These are phyloP conservation scores for Acer campestre DNA, from an alignment of 345 rosid genomes.

Conservation along the genomic window DNA sequence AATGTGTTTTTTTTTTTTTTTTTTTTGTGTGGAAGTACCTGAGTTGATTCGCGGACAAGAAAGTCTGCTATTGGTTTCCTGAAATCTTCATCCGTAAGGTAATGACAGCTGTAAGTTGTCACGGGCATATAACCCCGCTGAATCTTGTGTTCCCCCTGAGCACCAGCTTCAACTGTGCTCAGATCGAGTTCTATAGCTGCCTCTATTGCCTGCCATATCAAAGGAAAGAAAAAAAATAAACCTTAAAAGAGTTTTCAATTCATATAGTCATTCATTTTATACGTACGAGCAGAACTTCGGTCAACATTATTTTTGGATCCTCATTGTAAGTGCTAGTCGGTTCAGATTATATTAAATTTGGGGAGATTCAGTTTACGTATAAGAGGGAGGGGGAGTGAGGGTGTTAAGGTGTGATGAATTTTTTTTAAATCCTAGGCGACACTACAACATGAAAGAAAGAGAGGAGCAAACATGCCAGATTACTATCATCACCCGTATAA, in stretches of 20 bases:
- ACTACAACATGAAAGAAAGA: neutral
- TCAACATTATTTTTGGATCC: neutral
- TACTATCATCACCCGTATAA: neutral
- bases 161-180: conserved; percentile 91
- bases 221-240: neutral
- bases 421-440: no score
- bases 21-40: conserved; percentile 45
- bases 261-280: neutral
- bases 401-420: neutral
- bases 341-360: neutral
- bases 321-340: neutral
- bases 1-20: neutral
- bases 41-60: conserved; percentile 67
- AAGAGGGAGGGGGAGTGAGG: no score
- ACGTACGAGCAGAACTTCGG: neutral
- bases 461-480: neutral
- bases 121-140: conserved; percentile 93
- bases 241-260: neutral
- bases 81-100: conserved; percentile 68
- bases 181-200: conserved; percentile 85
- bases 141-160: conserved; percentile 97
- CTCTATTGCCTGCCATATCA: conserved; percentile 71
- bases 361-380: neutral
- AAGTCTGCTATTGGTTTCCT: conserved; percentile 68
- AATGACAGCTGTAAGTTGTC: conserved; percentile 86